These are phyloP conservation scores for Tricholomella constricta DNA, from an alignment of 768 basidiomycete species.

Conservation along the genomic window DNA sequence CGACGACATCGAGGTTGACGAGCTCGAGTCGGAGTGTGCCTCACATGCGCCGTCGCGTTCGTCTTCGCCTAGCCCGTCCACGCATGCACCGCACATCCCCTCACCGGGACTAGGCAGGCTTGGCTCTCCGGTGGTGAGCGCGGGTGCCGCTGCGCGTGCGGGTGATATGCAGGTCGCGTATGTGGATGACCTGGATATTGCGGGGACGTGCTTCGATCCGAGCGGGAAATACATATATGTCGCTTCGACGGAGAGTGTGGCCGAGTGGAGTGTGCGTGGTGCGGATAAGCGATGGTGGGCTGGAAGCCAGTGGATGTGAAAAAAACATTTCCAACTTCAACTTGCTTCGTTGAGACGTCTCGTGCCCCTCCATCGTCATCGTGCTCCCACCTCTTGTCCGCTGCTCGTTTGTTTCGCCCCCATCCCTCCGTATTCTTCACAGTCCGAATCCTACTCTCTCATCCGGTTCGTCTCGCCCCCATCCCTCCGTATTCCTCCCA, in stretches of 20 bases:
- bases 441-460: no score
- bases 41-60: conserved; percentile 35
- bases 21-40: conserved; percentile 56
- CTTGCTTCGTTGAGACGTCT: not conserved
- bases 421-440: no score
- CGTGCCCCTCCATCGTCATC: no score
- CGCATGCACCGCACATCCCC: conserved; percentile 17
- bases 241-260: conserved; percentile 63
- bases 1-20: conserved; percentile 48
- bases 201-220: conserved; percentile 73
- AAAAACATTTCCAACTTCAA: not conserved
- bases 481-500: not conserved
- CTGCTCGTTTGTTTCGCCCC: not conserved
- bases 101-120: conserved; percentile 11
- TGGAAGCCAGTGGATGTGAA: conserved; percentile 46
- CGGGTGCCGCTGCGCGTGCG: conserved; percentile 6
- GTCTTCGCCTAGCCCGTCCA: conserved; percentile 47
- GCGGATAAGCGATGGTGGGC: conserved; percentile 77
- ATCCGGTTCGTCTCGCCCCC: no score
- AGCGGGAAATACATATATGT: conserved; percentile 66
- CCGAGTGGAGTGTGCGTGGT: conserved; percentile 76
- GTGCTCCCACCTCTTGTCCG: not conserved
- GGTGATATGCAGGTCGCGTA: conserved; percentile 13
- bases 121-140: conserved; percentile 8
- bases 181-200: conserved; percentile 54